Conservation (phyloP, 345 rosid genomes). For the Rhizophora apiculata region DNA sequence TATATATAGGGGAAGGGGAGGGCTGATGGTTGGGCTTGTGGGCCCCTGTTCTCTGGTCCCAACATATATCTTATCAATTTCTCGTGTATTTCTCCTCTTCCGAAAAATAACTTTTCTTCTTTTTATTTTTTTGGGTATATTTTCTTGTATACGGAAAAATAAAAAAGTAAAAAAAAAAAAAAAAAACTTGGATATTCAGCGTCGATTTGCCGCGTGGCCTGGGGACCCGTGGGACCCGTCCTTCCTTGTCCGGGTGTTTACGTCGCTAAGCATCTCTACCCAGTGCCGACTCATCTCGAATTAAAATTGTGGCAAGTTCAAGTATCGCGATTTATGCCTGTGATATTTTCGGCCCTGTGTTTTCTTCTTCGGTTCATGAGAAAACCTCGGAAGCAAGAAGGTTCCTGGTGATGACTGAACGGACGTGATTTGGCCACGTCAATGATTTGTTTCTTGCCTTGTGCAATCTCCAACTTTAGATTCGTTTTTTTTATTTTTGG, state of each 20-base stretch:
- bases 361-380: too few species aligned
- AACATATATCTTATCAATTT: conserved; percentile 17
- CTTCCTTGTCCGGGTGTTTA: not conserved
- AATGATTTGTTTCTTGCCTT: not conserved
- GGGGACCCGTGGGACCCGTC: conserved; percentile 6
- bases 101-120: too few species aligned
- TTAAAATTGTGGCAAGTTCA: not conserved
- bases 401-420: conserved; percentile 6
- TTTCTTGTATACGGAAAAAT: too few species aligned
- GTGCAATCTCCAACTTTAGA: not conserved
- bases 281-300: conserved; percentile 14
- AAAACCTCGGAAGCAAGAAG: conserved; percentile 20
- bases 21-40: conserved; percentile 10
- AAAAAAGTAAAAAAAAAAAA: too few species aligned
- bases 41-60: conserved; percentile 22
- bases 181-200: conserved; percentile 23
- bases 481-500: too few species aligned
- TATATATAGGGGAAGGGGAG: conserved; percentile 44
- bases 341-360: not conserved
- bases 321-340: conserved; percentile 12
- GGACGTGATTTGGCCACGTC: conserved; percentile 30
- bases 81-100: not conserved
- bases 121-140: too few species aligned
- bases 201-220: conserved; percentile 61
- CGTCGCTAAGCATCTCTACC: not conserved